Percentiles rank a stretch among this genome's conserved stretches.
Conservation (phyloP, 2,329 filamentous ascomycete genomes). For the Alternaria triticina region DNA sequence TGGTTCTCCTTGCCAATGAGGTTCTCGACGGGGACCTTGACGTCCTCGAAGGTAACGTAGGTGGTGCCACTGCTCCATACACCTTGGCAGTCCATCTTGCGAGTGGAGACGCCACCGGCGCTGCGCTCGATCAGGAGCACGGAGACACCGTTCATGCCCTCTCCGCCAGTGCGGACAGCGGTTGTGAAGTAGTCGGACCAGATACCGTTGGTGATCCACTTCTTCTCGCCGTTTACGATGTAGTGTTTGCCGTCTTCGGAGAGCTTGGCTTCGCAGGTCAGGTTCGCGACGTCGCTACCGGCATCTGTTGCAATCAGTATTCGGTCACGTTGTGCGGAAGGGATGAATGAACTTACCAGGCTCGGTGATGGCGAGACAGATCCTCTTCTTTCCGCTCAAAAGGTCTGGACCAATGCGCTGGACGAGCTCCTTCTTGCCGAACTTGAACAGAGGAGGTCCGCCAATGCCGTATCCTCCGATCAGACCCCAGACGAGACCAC, state of each 20-base stretch:
- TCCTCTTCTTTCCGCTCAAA: slow-evolving; percentile 90
- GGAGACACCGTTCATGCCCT: slow-evolving; percentile 91
- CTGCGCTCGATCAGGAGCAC: slow-evolving; percentile 90
- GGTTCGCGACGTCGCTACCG: slow-evolving; percentile 91
- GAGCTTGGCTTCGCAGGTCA: slow-evolving; percentile 94
- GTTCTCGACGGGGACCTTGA: slow-evolving; percentile 99
- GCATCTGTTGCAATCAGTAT: slow-evolving; percentile 64
- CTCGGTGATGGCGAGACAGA: slow-evolving; percentile 97
- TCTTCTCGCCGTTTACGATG: slow-evolving; percentile 99
- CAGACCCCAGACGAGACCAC: slow-evolving; percentile 95
- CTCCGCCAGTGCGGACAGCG: slow-evolving; percentile 64
- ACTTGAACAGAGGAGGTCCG: slow-evolving; percentile 88
- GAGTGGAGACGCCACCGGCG: slow-evolving; percentile 83
- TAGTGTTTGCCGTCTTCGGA: slow-evolving; percentile 97
- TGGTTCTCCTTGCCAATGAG: slow-evolving; percentile 97
- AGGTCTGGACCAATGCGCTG: slow-evolving; percentile 89
- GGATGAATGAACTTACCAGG: slow-evolving; percentile 50
- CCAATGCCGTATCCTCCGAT: slow-evolving; percentile 96
- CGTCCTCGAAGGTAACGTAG: slow-evolving; percentile 97
- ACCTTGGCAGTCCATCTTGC: slow-evolving; percentile 90
- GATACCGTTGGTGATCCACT: slow-evolving; percentile 99
- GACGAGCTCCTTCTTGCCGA: slow-evolving; percentile 82
- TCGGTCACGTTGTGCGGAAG: background rate
- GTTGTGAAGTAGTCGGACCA: slow-evolving; percentile 98
- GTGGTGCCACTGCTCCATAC: slow-evolving; percentile 95